phyloP scores from a whole-genome alignment of 768 basidiomycete genomes.

The Boletus vermiculosoides region DNA sequence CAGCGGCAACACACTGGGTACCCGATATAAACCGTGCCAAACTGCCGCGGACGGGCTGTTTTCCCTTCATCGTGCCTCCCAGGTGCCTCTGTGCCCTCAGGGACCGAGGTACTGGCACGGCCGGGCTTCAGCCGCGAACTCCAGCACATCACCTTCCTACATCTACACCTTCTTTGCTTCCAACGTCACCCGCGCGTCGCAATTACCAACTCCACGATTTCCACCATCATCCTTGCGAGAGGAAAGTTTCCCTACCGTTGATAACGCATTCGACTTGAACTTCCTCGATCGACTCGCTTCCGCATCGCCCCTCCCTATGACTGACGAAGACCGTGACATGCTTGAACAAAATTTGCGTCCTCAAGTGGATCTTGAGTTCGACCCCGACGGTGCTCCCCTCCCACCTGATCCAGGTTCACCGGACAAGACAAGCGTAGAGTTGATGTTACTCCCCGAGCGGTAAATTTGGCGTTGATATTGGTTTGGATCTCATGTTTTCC shows the following conservation, averaged over 20 bases:
- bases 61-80: conserved; percentile 20
- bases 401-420: conserved; percentile 41
- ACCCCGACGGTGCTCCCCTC: conserved; percentile 44
- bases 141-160: conserved; percentile 20
- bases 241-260: conserved; percentile 21
- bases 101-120: conserved; percentile 44
- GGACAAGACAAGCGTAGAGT: conserved; percentile 41
- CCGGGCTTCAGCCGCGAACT: conserved; percentile 12
- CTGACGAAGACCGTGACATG: conserved; percentile 30
- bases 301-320: conserved; percentile 37
- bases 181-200: conserved; percentile 39
- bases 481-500: not conserved
- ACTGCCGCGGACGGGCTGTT: conserved; percentile 50
- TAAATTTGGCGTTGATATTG: conserved; percentile 12
- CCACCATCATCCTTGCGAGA: conserved; percentile 7
- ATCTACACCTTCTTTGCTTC: conserved; percentile 51
- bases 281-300: conserved; percentile 42
- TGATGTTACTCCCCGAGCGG: conserved; percentile 46
- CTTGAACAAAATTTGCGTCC: conserved; percentile 15
- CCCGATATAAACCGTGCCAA: conserved; percentile 58
- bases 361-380: conserved; percentile 30
- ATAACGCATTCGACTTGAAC: conserved; percentile 34
- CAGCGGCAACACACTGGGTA: conserved; percentile 66
- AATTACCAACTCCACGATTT: conserved; percentile 5
- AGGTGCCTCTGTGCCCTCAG: conserved; percentile 36